A percentile compares a stretch with the other conserved stretches of the same genome.
Conservation (phyloP, 2,329 filamentous ascomycete genomes). For the Dothiorella sarmentorum region DNA sequence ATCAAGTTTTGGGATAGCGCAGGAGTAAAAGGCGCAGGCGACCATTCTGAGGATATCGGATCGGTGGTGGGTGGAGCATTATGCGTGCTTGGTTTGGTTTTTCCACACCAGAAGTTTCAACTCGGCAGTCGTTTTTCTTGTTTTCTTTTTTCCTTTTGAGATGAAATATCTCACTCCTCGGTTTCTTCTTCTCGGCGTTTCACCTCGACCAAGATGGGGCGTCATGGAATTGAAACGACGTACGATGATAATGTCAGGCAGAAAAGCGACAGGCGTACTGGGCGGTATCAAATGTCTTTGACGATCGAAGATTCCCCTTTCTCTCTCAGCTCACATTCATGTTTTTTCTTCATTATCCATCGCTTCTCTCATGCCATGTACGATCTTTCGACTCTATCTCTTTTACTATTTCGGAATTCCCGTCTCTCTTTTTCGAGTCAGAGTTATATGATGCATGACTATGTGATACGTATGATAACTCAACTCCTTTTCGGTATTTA, state of each 20-base stretch:
- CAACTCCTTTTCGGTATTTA: too few relatives aligned
- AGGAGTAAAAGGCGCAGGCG: not conserved
- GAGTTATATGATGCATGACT: too few relatives aligned
- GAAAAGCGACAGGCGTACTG: slow-evolving; percentile 7
- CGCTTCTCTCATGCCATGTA: not conserved
- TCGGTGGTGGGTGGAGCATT: not conserved
- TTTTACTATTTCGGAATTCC: not conserved
- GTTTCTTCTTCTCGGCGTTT: not conserved
- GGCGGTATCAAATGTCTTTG: not conserved
- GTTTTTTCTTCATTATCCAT: not conserved
- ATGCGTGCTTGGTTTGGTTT: not conserved
- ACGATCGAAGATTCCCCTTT: slow-evolving; percentile 2
- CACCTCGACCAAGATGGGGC: not conserved
- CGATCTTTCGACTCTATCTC: not conserved
- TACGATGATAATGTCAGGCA: not conserved
- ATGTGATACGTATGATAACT: too few relatives aligned
- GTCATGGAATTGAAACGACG: not conserved
- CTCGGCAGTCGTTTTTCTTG: not conserved
- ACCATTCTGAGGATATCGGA: not conserved
- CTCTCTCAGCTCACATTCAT: slow-evolving; percentile 1
- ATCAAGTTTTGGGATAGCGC: too few relatives aligned
- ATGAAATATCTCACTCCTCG: not conserved
- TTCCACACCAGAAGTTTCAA: not conserved
- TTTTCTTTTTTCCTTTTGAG: not conserved
- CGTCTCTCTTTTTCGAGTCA: too few relatives aligned